Base-by-base conservation (phyloP, 805 yeast genomes). In the Brettanomyces nanus region DNA sequence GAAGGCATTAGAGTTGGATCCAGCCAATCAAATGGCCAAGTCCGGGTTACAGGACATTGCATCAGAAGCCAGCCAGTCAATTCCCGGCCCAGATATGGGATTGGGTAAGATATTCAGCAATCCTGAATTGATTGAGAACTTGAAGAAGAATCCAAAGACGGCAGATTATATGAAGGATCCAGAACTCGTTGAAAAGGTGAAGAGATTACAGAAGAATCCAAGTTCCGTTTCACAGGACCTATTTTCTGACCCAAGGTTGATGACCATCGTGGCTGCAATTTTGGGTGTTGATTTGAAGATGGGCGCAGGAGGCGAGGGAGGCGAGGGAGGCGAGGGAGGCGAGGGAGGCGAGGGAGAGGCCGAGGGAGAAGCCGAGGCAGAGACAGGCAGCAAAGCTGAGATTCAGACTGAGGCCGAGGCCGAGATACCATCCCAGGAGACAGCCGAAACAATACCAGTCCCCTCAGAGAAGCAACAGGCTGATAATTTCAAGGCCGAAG, bases 151-250 rank as follows among this genome's bases (percentile, higher is more conserved):
- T 60, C 97, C 98, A 44, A 82, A 84, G 66, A 86, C 97, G 19
- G 77, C 84, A 23, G 90, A 81, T 43, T 60, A 80, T 57, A 77
- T 89, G 85, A 78, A 82, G 45, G 97, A 92, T 58, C 95, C 97
- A 9, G 68, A 71, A 37, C 71, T 92, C 53, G 85, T 87, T 19
- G 71, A 72, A 35, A 83, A 86, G 64, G 72, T 84, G 47, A 53
- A 64, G 48, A 63, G 68, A 53, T 54, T 82, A 58, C 77, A 75
- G 62, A 47, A 66, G 26, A 81, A 87, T 59, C 97, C 97, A 28
- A 74, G 77, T 62, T 75, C 82, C 2, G 72, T 80, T 51, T 75
- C 84, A 41, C 66, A 75, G 20, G 81, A 77, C 43, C 71, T 87
- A 64, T 68, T 83, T 58, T 61, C 75, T 31, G 97, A 89, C 55